Percentiles rank a stretch among this genome's conserved stretches.
These are phyloP conservation scores for Debaryomyces prosopidis DNA, from an alignment of 805 yeast genomes.

Conservation along the genomic window DNA sequence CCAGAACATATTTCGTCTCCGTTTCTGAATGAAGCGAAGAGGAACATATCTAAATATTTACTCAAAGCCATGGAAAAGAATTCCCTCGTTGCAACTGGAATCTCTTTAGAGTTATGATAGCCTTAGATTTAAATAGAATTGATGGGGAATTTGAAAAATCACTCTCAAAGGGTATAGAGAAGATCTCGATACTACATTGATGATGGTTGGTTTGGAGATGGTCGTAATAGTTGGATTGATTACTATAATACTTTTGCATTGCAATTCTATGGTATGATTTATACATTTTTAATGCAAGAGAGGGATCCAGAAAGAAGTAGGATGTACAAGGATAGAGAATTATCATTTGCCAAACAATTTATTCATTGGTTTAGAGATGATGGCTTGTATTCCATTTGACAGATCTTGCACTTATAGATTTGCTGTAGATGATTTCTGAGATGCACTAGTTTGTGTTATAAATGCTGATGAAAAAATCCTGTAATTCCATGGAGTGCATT, in stretches of 20 bases:
- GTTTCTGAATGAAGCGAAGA: slow-evolving; percentile 13
- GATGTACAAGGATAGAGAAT: slow-evolving; percentile 16
- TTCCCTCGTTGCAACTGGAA: slow-evolving; percentile 24
- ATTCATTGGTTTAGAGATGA: slow-evolving; percentile 18
- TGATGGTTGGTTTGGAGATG: slow-evolving; percentile 34
- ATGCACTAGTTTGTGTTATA: slow-evolving; percentile 6
- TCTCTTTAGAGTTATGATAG: slow-evolving; percentile 27
- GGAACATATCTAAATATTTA: slow-evolving; percentile 16
- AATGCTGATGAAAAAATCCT: slow-evolving; percentile 5
- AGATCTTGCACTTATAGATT: slow-evolving; percentile 13
- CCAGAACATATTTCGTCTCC: slow-evolving; percentile 28
- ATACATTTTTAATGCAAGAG: slow-evolving; percentile 11
- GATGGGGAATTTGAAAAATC: slow-evolving; percentile 14
- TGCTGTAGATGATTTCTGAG: slow-evolving; percentile 13
- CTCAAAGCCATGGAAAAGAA: slow-evolving; percentile 13
- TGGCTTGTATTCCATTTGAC: slow-evolving; percentile 12
- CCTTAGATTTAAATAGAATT: slow-evolving; percentile 21
- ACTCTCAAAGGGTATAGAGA: slow-evolving; percentile 14
- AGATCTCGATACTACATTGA: slow-evolving; percentile 20
- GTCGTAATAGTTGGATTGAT: slow-evolving; percentile 20
- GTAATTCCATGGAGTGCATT: slow-evolving; percentile 10
- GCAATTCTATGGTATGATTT: slow-evolving; percentile 27
- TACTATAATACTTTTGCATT: slow-evolving; percentile 31
- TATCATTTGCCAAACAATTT: slow-evolving; percentile 19
- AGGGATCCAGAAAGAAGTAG: slow-evolving; percentile 13